A percentile compares a stretch with the other conserved stretches of the same genome.
phyloP scores from a whole-genome alignment of 2,329 filamentous ascomycete genomes.

The Sporothrix curviconia region DNA sequence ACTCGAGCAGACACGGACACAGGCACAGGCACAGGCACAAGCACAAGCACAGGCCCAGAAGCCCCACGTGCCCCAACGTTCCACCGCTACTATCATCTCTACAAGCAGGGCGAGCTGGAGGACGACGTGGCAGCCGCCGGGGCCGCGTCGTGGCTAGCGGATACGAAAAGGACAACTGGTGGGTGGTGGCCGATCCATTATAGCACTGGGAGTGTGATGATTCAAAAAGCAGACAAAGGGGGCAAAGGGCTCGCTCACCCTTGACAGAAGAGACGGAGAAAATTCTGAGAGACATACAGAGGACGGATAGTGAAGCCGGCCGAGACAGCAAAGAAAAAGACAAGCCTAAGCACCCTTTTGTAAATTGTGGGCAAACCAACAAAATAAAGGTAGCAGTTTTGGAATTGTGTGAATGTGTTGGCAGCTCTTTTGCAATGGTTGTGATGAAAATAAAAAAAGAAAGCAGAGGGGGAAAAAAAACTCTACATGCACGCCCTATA shows the following conservation, averaged over 20 bases:
- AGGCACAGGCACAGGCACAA: not conserved
- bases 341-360: too few species aligned
- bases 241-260: too few species aligned
- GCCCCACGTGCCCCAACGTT: conserved; percentile 50
- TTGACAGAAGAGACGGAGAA: too few species aligned
- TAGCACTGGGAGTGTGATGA: not conserved
- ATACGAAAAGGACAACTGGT: conserved; percentile 99
- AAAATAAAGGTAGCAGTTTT: not conserved
- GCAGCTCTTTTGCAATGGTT: too few species aligned
- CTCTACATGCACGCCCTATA: too few species aligned
- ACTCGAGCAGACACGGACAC: too few species aligned
- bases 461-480: not conserved
- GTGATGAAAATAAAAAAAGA: conserved; percentile 12
- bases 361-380: too few species aligned
- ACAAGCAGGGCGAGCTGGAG: conserved; percentile 79
- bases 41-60: not conserved
- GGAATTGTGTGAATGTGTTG: too few species aligned
- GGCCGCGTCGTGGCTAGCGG: conserved; percentile 71
- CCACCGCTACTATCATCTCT: conserved; percentile 92
- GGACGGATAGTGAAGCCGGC: too few species aligned
- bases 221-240: too few species aligned
- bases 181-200: conserved; percentile 56
- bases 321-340: too few species aligned
- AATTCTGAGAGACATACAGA: too few species aligned
- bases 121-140: conserved; percentile 68